Base-by-base conservation (phyloP, 73 alveolate species). In the Tetrahymena borealis region DNA sequence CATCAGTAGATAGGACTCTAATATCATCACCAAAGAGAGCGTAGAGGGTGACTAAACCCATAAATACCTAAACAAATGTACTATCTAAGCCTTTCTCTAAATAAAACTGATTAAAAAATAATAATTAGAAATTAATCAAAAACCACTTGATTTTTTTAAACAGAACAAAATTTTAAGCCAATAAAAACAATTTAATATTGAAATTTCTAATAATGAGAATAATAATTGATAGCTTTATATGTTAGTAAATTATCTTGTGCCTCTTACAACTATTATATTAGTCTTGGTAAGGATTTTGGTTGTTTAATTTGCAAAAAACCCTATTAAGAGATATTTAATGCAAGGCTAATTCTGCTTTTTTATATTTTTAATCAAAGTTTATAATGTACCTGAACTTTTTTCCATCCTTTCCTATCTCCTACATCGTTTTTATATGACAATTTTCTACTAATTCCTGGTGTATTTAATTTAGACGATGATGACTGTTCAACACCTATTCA, bases 11-110 rank as follows among this genome's bases (percentile, higher is more conserved):
- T 12, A 95, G 39, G 11, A 91, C 94, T 94, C 99, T 96, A 20
- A 97, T 90, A 85, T 97, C 99, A 91, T 97, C 99, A 13, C 99
- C 98, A 91, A 97, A 97, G 7, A 97, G 94, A 11, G 99, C 97
- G 90, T 97, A 97, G 90, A 97, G 38, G 6, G 99, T 97, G 38
- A 97, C 90, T 12, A 95, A 32, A 32, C 96, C 91, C 98, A 97
- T 97, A 90, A 96, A 90, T 11, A 90, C 43, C 36, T 41, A 11
- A 39, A 93, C 39, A 92, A 16, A 38, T n/a, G 79, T 32, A 38
- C 91, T 92, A 42, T 91, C 96, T 20, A 93, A 32, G 40, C 78
- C 39, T 32, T 90, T 90, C n/a, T 90, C 79, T 60, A 60, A 60
- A 60, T 60, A 60, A 60, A 60, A 60, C 85, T 60, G 85, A 60